Base-by-base conservation (phyloP, 2,329 filamentous ascomycete species). In the Talaromyces sp. region DNA sequence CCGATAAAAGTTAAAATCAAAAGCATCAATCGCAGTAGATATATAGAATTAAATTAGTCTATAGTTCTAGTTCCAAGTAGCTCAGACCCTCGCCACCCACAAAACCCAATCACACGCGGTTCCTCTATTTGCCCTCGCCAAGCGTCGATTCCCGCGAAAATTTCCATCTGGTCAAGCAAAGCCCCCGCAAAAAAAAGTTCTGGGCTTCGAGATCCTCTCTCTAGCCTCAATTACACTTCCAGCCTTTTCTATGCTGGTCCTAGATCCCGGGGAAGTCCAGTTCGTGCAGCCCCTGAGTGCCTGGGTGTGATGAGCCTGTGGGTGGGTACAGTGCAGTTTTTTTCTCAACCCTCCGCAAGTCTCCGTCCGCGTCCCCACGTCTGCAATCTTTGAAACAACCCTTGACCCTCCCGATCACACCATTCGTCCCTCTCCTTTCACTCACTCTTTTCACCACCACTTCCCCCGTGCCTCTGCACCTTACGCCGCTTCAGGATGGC, bases 281-380 rank as follows among this genome's bases (percentile, higher is more conserved):
- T 37, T 46, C 33, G 57, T 22, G 43, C 43, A 9, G 27, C 57
- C 57, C 55, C 52, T 50, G 52, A 55, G 39, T 51, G 51, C 46
- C 55, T 48, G 53, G 35, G 60, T 60, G 55, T 54, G 37, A 55
- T 62, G 60, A 55, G 58, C 33, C 47, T 48, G 35, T 51, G 42
- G 47, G 60, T 63, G 61, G 62, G 51, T 58, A 63, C 61, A 49
- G 20, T 50, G 22, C 47, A 48, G 42, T 60, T 64, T 61, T 56
- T 54, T 48, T 54, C 40, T 47, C 35, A 5, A 44, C 32, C 42
- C 56, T 54, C 60, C 60, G 58, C 56, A 52, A 49, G 52, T 46
- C 51, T 56, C 58, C 57, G 56, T 49, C 24, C 9, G 5, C 24
- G 24, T 27, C 24, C 24, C 24, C 24, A 27, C 24, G 24, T 20